phyloP scores from a whole-genome alignment of 1,284 basidiomycete genomes.

The Trichosporon asahii region DNA sequence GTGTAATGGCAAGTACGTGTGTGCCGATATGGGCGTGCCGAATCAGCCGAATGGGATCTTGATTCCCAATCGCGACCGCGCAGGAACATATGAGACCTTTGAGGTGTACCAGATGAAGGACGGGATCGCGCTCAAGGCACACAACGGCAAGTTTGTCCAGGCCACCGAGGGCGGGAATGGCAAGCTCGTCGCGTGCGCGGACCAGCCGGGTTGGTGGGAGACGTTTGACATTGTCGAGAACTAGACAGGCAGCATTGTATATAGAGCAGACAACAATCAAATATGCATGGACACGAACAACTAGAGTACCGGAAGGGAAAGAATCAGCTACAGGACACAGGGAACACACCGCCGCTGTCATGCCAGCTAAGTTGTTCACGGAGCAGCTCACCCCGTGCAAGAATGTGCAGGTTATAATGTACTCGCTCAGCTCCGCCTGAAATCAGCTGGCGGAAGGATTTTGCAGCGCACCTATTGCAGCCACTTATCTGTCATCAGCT shows the following conservation, averaged over 20 bases:
- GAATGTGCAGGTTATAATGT: no score
- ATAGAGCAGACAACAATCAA: neutral
- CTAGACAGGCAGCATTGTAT: neutral
- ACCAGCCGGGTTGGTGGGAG: conserved; percentile 24
- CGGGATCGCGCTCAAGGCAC: conserved; percentile 8
- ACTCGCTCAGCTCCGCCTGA: neutral
- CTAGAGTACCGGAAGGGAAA: neutral
- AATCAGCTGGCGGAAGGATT: neutral
- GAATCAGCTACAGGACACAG: neutral
- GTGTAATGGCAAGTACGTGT: conserved; percentile 16
- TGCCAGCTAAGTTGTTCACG: neutral
- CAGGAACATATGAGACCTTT: conserved; percentile 18
- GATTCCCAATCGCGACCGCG: conserved; percentile 9
- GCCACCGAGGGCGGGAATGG: conserved; percentile 9
- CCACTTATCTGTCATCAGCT: no score
- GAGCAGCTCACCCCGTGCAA: neutral
- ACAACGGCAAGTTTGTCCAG: conserved; percentile 18
- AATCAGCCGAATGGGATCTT: conserved; percentile 7
- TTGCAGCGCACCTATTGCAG: no score
- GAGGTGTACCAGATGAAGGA: conserved; percentile 9
- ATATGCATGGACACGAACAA: neutral
- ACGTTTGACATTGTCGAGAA: conserved; percentile 19
- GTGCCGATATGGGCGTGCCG: conserved; percentile 9
- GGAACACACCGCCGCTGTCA: neutral
- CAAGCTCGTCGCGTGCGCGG: conserved; percentile 9